phyloP scores from a whole-genome alignment of 1,139 yeast genomes.

The Pneumocystis wakefieldiae region DNA sequence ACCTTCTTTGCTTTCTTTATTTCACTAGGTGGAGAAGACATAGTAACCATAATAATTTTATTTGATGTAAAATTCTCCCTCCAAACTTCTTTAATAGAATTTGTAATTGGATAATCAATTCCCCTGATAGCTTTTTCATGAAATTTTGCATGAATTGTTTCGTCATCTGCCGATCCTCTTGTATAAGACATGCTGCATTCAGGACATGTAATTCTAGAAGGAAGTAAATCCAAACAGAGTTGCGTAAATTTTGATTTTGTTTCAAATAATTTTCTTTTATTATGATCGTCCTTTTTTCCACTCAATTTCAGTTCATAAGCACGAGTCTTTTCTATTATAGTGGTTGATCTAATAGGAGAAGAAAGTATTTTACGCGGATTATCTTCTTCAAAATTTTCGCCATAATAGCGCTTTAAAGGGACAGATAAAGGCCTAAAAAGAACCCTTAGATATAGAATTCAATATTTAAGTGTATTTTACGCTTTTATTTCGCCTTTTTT shows the following conservation, averaged over 20 bases:
- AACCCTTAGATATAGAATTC: not conserved
- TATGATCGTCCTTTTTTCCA: not conserved
- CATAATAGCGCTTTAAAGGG: not conserved
- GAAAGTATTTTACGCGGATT: not conserved
- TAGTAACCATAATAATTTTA: not conserved
- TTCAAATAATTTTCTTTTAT: not conserved
- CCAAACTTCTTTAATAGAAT: not conserved
- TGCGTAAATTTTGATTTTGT: not conserved
- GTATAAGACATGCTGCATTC: conserved; percentile 5
- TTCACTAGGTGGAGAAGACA: not conserved
- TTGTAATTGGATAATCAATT: not conserved
- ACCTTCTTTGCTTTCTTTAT: conserved; percentile 3
- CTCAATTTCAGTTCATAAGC: not conserved
- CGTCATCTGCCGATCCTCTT: conserved; percentile 4
- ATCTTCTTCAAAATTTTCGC: not conserved
- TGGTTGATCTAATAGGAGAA: not conserved
- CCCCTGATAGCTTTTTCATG: conserved; percentile 2
- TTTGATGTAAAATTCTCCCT: not conserved
- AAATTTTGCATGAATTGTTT: not conserved
- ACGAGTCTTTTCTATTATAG: not conserved
- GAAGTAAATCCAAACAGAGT: not conserved
- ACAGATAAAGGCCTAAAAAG: not conserved
- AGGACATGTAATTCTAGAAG: conserved; percentile 3
- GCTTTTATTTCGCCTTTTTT: not conserved
- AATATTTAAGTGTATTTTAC: not conserved